Base-by-base conservation (phyloP, 805 yeast genomes). In the Teunomyces lycoperdinae region DNA sequence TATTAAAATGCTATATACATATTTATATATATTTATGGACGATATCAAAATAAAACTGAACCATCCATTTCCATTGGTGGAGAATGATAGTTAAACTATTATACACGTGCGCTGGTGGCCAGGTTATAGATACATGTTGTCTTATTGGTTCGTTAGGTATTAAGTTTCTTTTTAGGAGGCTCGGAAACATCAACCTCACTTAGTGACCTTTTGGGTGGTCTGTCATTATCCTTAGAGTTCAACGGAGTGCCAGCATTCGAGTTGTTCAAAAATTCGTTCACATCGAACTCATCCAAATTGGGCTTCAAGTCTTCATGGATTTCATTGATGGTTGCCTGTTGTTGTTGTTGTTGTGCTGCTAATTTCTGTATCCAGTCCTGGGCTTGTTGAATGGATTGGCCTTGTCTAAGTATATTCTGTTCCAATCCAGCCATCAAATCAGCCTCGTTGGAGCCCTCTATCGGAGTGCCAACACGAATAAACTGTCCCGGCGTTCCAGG, bases 361-460 rank as follows among this genome's bases (percentile, higher is more conserved):
- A 73, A 52, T 49, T 62, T 71, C 45, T 69, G 76, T 42, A 79
- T 71, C 83, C 83, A 79, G 50, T 80, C 83, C 57, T 78, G 80
- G 1, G 78, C 80, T 56, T 79, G 83, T 58, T 71, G 78, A 46
- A 80, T 69, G 3, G 81, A 73, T 50, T 72, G 76, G 9, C 81
- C 81, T 52, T 79, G 81, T 54, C 70, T 74, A 43, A 63, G 62
- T 9, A 79, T 62, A 48, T 71, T 79, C 41, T 71, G 71, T 52
- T 79, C 81, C 42, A 80, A 68, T 14, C 72, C 77, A 20, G 67
- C 51, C 46, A 67, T 56, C 3, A 55, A n/a, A 30, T 64, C 65
- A 24, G 45, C 48, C 10, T 46, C 34, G 9, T 48, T 48, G 2
- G 44, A 46, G 24, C 32, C 45, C 9, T 45, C 50, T 13, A 46